These are phyloP conservation scores for Camelina sativa DNA, from an alignment of 345 rosid genomes.

Conservation along the genomic window DNA sequence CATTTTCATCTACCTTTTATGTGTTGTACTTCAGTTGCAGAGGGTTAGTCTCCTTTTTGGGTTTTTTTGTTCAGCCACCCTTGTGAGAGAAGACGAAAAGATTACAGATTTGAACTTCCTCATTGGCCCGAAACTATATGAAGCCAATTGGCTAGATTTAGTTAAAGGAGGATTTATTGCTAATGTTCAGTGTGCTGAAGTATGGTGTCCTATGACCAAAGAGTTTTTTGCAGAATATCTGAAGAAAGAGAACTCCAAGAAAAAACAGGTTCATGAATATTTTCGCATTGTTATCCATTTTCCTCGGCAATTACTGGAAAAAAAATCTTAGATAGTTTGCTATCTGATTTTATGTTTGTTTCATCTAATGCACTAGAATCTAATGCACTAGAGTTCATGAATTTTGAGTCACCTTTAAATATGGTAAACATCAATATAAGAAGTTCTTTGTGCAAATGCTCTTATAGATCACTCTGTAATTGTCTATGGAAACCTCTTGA, in stretches of 20 bases:
- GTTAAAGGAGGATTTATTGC: constrained; percentile 98
- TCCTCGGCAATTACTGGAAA: background rate
- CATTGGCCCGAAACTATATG: constrained; percentile 95
- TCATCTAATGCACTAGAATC: no score
- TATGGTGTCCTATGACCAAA: constrained; percentile 99
- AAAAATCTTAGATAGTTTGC: background rate
- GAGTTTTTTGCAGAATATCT: constrained; percentile 96
- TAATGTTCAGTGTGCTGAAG: constrained; percentile 99
- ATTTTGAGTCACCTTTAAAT: background rate
- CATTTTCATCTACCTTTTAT: background rate
- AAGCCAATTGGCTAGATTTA: constrained; percentile 99
- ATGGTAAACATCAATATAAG: background rate
- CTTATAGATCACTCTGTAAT: background rate
- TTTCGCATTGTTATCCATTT: background rate
- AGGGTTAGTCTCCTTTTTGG: constrained; percentile 23
- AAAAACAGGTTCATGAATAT: constrained; percentile 70
- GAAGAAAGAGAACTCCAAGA: constrained; percentile 93
- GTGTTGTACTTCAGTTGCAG: background rate
- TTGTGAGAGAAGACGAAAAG: constrained; percentile 99
- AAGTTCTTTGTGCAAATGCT: background rate
- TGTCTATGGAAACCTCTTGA: constrained; percentile 23
- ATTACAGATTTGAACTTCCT: constrained; percentile 98
- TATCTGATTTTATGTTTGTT: constrained; percentile 17
- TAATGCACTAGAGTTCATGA: constrained; percentile 2
- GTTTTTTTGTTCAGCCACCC: constrained; percentile 67